Base-by-base conservation (phyloP, 305 asterid genomes). In the Fraxinus platypoda region DNA sequence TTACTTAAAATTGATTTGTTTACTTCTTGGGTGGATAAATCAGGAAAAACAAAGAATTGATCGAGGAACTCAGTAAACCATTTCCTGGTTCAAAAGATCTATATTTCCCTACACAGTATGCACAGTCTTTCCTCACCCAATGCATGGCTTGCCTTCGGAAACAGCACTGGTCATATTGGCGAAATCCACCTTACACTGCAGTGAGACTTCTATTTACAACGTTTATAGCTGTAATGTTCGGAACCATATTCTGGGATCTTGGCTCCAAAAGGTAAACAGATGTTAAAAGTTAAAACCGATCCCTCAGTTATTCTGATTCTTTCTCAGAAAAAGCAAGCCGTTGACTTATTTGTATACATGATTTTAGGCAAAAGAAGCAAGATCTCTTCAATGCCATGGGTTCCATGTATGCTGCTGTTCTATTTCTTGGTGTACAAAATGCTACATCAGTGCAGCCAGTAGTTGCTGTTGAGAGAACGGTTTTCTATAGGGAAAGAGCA, bases 351-450 rank as follows among this genome's bases (percentile, higher is more conserved):
- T 28, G n/a, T 7, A 38, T 73, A 81, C 71, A 68, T 25, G 13
- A 81, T 26, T 82, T 28, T 90, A 94, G 97, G 96, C 31, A 62
- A 41, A 87, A 81, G 41, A 81, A 78, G 71, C 97, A 91, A 85
- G 98, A 95, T 82, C 12, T 95, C 43, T 91, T 91, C 78, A 94
- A 95, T 82, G 94, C 97, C 12, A 88, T 95, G 93, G 99, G 99
- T 25, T 95, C 97, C 28, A 94, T 94, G 97, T 95, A 95, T 77
- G 92, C 89, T 0, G 86, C 99, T 2, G 92, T 95, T 19, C 81
- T 94, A 2, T 94, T 93, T 86, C 89, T 95, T 7, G 99, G 99
- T 4, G 87, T 92, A 30, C 97, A 92, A 81, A 91, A 91, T 35
- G 91, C 91, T 4, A 76, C 95, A 30, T 77, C 97, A 0, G 97